Evolutionary conservation across 371 early-diverging fungal species (phyloP), one percentile per base, ranked within the genome.

Genomic region (Parasitella parasitica): DNA sequence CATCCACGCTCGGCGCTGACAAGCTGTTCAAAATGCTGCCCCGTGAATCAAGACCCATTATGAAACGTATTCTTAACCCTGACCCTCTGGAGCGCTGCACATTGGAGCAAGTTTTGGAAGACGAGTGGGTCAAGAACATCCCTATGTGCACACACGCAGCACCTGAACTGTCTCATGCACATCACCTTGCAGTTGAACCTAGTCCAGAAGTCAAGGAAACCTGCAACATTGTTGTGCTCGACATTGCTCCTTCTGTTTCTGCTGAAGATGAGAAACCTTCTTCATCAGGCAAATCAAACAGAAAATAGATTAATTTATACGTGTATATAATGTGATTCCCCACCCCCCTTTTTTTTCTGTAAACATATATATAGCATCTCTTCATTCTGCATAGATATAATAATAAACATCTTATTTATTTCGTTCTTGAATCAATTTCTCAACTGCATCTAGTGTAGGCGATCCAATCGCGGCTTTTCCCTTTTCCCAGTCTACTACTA

Each of bases 101-200:
- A 32, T 69, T 88, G 11, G 46, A 57, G 6, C 76, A 81, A 11
- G 76, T 87, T 3, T 50, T 83, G 16, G 65, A 60, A 0, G 81
- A 83, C 62, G 66, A 74, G 16, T 88, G 87, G 88, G 78, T 86
- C 22, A 71, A 75, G 62, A 63, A 59, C 15, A 72, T 89, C 20
- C 71, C 75, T 5, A 68, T 74, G 15, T 89, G 90, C 35, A 64
- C 68, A 7, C 36, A 66, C 7, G 73, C 78, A 2, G 49, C 58
- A 28, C 66, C 75, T 52, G 70, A 69, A 20, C 56, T 27, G 9
- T 58, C 67, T 8, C 81, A 80, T 63, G 58, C 70, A 4, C 81
- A 82, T 41, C 82, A 83, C 57, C 50, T 63, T n/a, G 41, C 77
- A 11, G 62, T 73, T 12, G 46, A 65, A 18, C 69, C 74, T 11